Conservation (phyloP, 148 eudicot genomes). For the Hydrangea macrophylla region DNA sequence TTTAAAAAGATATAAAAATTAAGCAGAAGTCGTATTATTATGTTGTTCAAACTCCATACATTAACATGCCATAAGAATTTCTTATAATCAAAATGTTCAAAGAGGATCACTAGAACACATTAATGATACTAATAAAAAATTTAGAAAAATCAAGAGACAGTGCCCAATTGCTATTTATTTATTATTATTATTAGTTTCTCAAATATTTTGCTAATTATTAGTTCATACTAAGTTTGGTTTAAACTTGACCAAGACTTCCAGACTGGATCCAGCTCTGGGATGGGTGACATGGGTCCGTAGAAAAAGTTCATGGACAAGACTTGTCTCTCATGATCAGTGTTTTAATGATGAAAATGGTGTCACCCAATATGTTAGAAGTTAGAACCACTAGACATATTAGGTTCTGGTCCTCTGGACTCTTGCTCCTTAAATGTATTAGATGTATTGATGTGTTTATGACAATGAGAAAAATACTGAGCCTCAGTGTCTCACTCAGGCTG, state of each 20-base stretch:
- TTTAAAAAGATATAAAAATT: too few species aligned
- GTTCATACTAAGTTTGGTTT: not conserved
- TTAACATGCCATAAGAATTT: not conserved
- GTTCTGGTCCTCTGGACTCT: not conserved
- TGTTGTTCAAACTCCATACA: not conserved
- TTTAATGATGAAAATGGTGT: conserved; percentile 1
- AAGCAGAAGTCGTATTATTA: too few species aligned
- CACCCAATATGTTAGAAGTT: too few species aligned
- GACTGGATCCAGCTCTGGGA: conserved; percentile 14
- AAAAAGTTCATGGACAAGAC: not conserved
- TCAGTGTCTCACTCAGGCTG: too few species aligned
- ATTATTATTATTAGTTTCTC: too few species aligned
- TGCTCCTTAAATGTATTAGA: not conserved
- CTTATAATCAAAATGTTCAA: not conserved
- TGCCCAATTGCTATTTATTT: not conserved
- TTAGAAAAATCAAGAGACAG: not conserved
- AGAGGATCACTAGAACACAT: not conserved
- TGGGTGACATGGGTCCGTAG: conserved; percentile 1
- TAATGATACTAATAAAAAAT: not conserved
- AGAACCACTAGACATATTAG: not conserved
- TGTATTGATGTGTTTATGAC: too few species aligned
- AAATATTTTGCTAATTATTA: not conserved
- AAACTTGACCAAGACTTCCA: not conserved
- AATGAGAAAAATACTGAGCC: too few species aligned
- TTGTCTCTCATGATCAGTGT: conserved; percentile 3